Conservation (phyloP, 1,284 basidiomycete genomes). For the Jaminaea rosea region DNA sequence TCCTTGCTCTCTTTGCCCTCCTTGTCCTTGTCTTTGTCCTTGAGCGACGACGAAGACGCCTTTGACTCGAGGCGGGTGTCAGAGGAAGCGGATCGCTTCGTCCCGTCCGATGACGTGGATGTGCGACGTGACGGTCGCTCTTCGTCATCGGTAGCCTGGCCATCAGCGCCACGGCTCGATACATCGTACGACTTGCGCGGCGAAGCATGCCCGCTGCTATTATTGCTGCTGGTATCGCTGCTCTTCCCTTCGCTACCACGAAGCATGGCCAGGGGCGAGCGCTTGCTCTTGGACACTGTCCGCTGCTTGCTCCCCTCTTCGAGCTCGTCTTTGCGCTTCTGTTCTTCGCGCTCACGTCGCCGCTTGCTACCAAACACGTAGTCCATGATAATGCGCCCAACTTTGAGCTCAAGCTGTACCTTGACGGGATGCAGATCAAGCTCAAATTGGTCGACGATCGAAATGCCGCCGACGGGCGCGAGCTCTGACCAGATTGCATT, state of each 20-base stretch:
- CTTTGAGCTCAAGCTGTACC: constrained; percentile 69
- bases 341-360: constrained; percentile 19
- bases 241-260: too few species aligned
- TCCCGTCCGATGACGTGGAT: too few species aligned
- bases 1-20: constrained; percentile 25
- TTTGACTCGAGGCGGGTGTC: too few species aligned
- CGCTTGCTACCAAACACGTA: constrained; percentile 61
- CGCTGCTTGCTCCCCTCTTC: constrained; percentile 6
- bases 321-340: constrained; percentile 11
- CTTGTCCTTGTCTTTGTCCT: constrained; percentile 10
- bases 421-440: constrained; percentile 65
- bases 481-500: constrained; percentile 37
- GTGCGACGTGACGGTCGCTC: too few species aligned
- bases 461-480: constrained; percentile 78
- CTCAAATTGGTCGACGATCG: constrained; percentile 76
- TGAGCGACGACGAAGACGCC: too few species aligned
- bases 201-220: too few species aligned
- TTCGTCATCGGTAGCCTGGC: too few species aligned
- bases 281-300: constrained; percentile 11
- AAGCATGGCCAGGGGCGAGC: constrained; percentile 21
- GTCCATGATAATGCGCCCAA: constrained; percentile 75
- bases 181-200: too few species aligned
- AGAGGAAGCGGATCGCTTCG: too few species aligned
- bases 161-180: too few species aligned
- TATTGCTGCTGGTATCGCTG: constrained; percentile 6